Base-by-base conservation (phyloP, 768 basidiomycete species). In the Boletales sp. region DNA sequence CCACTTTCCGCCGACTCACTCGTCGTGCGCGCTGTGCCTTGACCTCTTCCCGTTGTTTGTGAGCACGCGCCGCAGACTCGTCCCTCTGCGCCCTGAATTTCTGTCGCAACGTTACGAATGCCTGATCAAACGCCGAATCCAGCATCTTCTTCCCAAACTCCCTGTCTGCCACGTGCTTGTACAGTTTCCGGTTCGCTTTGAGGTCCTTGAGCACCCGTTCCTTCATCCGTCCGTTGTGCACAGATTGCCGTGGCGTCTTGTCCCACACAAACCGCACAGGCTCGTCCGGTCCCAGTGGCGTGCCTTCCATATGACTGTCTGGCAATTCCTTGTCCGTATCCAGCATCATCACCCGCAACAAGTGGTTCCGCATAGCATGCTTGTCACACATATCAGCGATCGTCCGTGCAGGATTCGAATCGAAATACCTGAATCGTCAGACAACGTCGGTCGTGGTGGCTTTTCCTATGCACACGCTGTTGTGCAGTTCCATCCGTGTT, bases 221-320 rank as follows among this genome's bases (percentile, higher is more conserved):
- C 68, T 84, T 88, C 86, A 88, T 88, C 13, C 78, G 75, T 10
- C 75, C 72, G 51, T 90, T 90, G 58, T 88, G 87, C 17, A 81
- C 75, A 1, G 86, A 89, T 57, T 88, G 84, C 52, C 82, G 86
- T 11, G 78, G 72, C 2, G 87, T 90, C 63, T 86, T 87, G 53
- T 84, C 81, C 87, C 87, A 90, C 5, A 87, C 82, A 55, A 89
- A 89, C 17, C 87, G 82, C 13, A 89, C 72, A 1, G 85, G 78
- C n/a, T 82, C 76, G 18, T 72, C 62, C 11, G 71, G 58, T 3
- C 67, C 70, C 1, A 82, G 57, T 4, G 67, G 58, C 11, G 64
- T 69, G 14, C 80, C 83, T 58, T 89, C 86, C 10, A 59, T 56
- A 57, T 86, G 80, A 46, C 77, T 81, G 49, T 80, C 79, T 1